Percentiles rank a stretch among this genome's conserved stretches.
phyloP scores from a whole-genome alignment of 805 yeast species.

The Cyberlindnera subsufficiens region DNA sequence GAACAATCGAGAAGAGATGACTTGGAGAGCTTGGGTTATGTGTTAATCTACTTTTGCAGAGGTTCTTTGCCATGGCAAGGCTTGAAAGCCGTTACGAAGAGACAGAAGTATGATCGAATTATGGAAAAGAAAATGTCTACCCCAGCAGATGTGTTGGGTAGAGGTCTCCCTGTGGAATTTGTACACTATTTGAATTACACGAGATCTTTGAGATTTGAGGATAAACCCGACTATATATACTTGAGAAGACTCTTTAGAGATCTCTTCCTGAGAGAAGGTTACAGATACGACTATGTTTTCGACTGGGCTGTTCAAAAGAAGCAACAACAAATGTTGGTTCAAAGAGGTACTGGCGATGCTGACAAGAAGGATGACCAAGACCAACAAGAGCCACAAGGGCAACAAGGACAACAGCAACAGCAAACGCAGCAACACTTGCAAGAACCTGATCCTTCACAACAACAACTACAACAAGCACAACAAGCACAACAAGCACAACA shows the following conservation, averaged over 20 bases:
- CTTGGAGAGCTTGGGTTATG: constrained; percentile 91
- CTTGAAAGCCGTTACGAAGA: constrained; percentile 90
- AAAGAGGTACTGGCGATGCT: constrained; percentile 14
- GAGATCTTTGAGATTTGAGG: constrained; percentile 87
- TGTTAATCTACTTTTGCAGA: constrained; percentile 86
- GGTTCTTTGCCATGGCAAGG: constrained; percentile 99
- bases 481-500: constrained; percentile 13
- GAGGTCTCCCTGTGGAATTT: constrained; percentile 90
- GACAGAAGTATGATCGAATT: constrained; percentile 94
- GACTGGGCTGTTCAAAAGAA: constrained; percentile 94
- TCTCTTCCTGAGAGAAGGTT: constrained; percentile 79
- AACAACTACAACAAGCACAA: constrained; percentile 16
- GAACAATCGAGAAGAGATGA: constrained; percentile 97
- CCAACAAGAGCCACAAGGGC: constrained; percentile 11
- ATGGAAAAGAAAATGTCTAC: constrained; percentile 93
- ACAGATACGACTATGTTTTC: constrained; percentile 87
- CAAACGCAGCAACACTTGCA: constrained; percentile 9
- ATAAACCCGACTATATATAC: constrained; percentile 90
- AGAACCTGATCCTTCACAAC: constrained; percentile 14
- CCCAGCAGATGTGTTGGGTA: constrained; percentile 76
- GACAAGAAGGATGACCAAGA: constrained; percentile 5
- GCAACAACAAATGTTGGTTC: constrained; percentile 37
- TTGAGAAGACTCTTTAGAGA: constrained; percentile 87
- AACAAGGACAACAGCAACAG: constrained; percentile 10
- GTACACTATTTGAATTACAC: constrained; percentile 81